phyloP scores from a whole-genome alignment of 1,139 yeast species.

The Meyerozyma smithsonii region DNA sequence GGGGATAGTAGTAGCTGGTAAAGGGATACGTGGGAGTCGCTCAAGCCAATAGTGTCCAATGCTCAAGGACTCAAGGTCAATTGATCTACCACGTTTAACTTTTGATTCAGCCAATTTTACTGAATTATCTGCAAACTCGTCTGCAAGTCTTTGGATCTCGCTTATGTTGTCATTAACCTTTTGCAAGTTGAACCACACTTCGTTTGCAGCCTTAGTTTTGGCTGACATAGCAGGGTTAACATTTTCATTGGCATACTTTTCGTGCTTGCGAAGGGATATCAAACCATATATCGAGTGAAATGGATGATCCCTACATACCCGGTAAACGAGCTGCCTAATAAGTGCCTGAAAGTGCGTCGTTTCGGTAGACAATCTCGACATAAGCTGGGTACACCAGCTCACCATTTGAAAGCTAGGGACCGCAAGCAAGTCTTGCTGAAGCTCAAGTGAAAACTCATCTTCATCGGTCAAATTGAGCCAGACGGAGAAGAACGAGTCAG shows the following conservation, averaged over 20 bases:
- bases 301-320: conserved; percentile 63
- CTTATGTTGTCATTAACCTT: conserved; percentile 13
- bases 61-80: conserved; percentile 32
- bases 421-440: conserved; percentile 25
- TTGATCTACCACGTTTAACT: conserved; percentile 26
- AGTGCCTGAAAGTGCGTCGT: conserved; percentile 49
- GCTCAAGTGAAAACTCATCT: conserved; percentile 31
- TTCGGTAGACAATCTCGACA: conserved; percentile 62
- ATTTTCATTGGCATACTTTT: conserved; percentile 23
- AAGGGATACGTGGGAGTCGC: conserved; percentile 52
- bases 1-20: conserved; percentile 57
- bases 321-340: conserved; percentile 45
- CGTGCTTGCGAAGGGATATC: conserved; percentile 50
- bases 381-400: conserved; percentile 80
- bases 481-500: conserved; percentile 77
- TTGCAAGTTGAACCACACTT: conserved; percentile 35
- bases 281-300: conserved; percentile 71
- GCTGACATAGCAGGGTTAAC: conserved; percentile 34
- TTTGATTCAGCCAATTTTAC: conserved; percentile 50
- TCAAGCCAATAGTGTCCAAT: conserved; percentile 56
- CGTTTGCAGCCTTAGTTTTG: conserved; percentile 48
- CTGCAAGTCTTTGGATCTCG: conserved; percentile 35
- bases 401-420: conserved; percentile 62
- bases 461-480: conserved; percentile 64
- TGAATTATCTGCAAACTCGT: conserved; percentile 46